phyloP scores from a whole-genome alignment of 2,329 filamentous ascomycete species.

The Penicillium olsonii region DNA sequence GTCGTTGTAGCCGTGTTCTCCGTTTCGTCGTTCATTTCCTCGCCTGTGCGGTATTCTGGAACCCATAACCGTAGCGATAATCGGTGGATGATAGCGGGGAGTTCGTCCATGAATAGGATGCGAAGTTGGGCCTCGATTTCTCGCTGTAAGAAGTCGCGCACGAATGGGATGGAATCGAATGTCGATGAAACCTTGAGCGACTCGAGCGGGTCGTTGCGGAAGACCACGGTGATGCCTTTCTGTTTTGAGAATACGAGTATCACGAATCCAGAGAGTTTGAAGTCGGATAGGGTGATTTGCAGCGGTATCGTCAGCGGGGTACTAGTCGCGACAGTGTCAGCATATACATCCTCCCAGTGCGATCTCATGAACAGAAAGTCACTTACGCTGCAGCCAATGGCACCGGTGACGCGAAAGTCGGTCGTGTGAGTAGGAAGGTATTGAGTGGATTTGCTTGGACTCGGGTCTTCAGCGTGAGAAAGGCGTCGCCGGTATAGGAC shows the following conservation, averaged over 20 bases:
- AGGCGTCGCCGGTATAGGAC: slow-evolving; percentile 95
- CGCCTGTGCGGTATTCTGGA: slow-evolving; percentile 74
- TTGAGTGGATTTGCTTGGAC: slow-evolving; percentile 98
- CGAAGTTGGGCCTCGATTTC: slow-evolving; percentile 93
- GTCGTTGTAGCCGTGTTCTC: slow-evolving; percentile 51
- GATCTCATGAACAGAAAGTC: background rate
- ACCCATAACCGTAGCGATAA: slow-evolving; percentile 87
- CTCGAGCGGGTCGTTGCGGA: slow-evolving; percentile 96
- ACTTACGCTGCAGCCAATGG: slow-evolving; percentile 77
- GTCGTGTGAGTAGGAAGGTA: slow-evolving; percentile 89
- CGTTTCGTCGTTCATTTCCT: slow-evolving; percentile 56
- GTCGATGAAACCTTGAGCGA: slow-evolving; percentile 98
- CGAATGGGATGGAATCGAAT: slow-evolving; percentile 98
- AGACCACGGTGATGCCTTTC: slow-evolving; percentile 94
- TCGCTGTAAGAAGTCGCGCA: slow-evolving; percentile 92
- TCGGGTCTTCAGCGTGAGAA: slow-evolving; percentile 89
- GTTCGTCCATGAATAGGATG: slow-evolving; percentile 94
- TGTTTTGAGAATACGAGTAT: slow-evolving; percentile 97
- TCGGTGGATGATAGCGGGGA: slow-evolving; percentile 93
- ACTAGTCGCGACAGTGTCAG: slow-evolving; percentile 29
- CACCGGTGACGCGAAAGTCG: slow-evolving; percentile 87
- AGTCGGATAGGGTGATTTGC: slow-evolving; percentile 93
- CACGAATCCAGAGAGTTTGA: slow-evolving; percentile 94
- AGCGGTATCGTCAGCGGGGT: slow-evolving; percentile 95
- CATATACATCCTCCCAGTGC: background rate